Conservation (phyloP, 345 rosid genomes). For the Psidium friedrichsthalianum region DNA sequence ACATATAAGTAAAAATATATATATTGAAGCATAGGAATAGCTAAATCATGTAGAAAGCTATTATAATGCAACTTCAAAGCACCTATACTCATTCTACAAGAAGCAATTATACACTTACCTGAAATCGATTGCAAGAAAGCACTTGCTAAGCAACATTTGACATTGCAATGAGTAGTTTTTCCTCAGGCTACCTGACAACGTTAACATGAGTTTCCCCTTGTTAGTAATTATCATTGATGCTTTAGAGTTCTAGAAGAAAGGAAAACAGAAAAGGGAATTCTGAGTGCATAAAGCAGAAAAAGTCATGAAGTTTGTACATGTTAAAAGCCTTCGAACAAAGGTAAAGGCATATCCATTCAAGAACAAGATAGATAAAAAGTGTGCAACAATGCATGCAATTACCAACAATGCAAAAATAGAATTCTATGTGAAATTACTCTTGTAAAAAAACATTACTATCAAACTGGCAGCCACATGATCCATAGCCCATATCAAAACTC, state of each 20-base stretch:
- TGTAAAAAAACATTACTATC: background rate
- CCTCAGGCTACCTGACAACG: background rate
- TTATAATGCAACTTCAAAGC: background rate
- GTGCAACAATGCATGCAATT: no score
- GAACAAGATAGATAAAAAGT: no score
- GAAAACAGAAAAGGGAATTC: background rate
- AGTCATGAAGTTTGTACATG: no score
- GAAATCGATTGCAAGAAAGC: background rate
- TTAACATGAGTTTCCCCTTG: background rate
- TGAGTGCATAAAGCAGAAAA: background rate
- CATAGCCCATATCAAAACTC: background rate
- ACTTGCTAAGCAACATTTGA: background rate
- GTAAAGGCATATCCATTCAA: no score
- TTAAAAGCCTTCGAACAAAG: no score
- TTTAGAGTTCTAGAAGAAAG: background rate
- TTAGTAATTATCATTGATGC: background rate
- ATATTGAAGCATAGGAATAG: background rate
- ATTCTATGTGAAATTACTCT: background rate
- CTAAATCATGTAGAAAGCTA: background rate
- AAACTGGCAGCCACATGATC: background rate
- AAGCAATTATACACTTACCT: background rate
- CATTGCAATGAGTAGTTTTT: background rate
- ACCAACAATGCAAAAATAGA: background rate
- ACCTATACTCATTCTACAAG: background rate
- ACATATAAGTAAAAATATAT: background rate